These are phyloP conservation scores for Stagonosporopsis tanaceti DNA, from an alignment of 2,329 filamentous ascomycete species.

Conservation along the genomic window DNA sequence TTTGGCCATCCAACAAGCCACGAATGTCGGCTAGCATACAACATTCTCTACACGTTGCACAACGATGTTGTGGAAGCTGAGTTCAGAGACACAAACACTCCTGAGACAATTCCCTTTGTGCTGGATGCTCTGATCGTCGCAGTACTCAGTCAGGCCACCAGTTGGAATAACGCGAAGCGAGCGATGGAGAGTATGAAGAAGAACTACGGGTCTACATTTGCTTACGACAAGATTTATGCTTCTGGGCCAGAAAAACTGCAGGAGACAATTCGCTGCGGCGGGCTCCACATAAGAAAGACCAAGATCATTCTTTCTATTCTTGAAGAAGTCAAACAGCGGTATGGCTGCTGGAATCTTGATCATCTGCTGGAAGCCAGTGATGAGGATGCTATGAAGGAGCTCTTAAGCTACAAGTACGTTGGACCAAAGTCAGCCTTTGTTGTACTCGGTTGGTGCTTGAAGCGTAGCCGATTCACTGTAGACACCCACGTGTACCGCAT, in stretches of 20 bases:
- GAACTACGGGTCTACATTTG: background rate
- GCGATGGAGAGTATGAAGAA: constrained; percentile 4
- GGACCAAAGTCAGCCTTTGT: constrained; percentile 2
- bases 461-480: background rate
- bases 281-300: constrained; percentile 1
- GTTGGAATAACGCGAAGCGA: background rate
- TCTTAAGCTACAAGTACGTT: constrained; percentile 3
- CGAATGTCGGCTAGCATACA: constrained; percentile 14
- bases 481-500: constrained; percentile 3
- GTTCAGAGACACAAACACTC: constrained; percentile 4
- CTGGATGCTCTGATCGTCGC: constrained; percentile 1
- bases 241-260: background rate
- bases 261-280: background rate
- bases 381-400: constrained; percentile 2
- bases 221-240: constrained; percentile 1
- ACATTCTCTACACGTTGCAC: constrained; percentile 9
- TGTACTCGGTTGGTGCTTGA: constrained; percentile 2
- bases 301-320: constrained; percentile 1
- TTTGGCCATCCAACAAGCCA: constrained; percentile 10
- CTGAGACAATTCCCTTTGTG: constrained; percentile 3
- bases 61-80: constrained; percentile 13
- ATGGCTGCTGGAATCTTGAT: constrained; percentile 2
- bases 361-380: constrained; percentile 3
- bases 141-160: background rate
- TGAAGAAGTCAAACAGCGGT: constrained; percentile 1